Evolutionary conservation across 208 protist species (phyloP).

Genomic region (Strigomonas galati): DNA sequence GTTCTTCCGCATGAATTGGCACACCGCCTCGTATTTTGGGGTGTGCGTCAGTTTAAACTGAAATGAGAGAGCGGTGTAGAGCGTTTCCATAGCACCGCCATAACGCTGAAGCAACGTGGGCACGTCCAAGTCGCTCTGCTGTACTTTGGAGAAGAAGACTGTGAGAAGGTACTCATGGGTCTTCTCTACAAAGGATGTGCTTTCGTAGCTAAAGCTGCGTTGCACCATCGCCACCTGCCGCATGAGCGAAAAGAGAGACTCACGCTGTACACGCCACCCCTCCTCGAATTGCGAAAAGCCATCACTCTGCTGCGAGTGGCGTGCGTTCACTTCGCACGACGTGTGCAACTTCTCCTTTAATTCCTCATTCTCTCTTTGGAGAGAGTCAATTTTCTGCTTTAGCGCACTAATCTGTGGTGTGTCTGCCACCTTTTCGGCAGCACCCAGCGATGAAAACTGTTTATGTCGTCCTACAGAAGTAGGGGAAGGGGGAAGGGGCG

Average conservation of each 20-base stretch:
- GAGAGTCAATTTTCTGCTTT: not conserved
- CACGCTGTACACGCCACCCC: not conserved
- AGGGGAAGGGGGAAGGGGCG: not conserved
- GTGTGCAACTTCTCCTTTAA: not conserved
- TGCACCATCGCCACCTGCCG: not conserved
- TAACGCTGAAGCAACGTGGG: not conserved
- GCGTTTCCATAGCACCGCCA: conserved; percentile 3
- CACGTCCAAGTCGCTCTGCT: not conserved
- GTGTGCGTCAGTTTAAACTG: conserved; percentile 11
- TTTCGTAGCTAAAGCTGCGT: not conserved
- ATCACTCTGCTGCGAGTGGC: not conserved
- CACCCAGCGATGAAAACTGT: not conserved
- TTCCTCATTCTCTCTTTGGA: not conserved
- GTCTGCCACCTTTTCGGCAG: not conserved
- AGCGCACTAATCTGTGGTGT: not conserved
- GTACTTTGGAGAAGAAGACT: not conserved
- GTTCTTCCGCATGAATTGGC: not conserved
- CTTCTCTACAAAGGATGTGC: not conserved
- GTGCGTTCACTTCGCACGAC: not conserved
- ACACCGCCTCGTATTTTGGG: not conserved
- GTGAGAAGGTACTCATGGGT: not conserved
- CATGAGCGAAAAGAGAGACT: not conserved
- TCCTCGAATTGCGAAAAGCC: not conserved
- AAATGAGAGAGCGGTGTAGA: conserved; percentile 17
- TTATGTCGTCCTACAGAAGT: not conserved